These are phyloP conservation scores for carrot (Daucus carota) DNA, from an alignment of 129 eudicot genomes.

Conservation along the genomic window DH1_v3.0 NC_030385.2:27110501-27111000, in stretches of 20 bases:
- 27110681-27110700: constrained; percentile 57
- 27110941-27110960: constrained; percentile 56
- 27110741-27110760: constrained; percentile 50
- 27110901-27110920: constrained; percentile 44
- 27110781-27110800: constrained; percentile 49
- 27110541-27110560: constrained; percentile 21
- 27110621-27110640: constrained; percentile 54
- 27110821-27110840: constrained; percentile 39
- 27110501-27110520: constrained; percentile 37
- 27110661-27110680: constrained; percentile 57
- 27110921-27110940: constrained; percentile 18
- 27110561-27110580: constrained; percentile 25
- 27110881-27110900: constrained; percentile 35
- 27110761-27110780: constrained; percentile 62
- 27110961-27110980: constrained; percentile 34
- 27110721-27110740: constrained; percentile 53
- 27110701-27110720: constrained; percentile 77
- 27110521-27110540: constrained; percentile 30
- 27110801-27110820: constrained; percentile 38
- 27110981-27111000: constrained; percentile 58
- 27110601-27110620: constrained; percentile 32
- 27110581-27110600: constrained; percentile 47
- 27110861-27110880: constrained; percentile 41
- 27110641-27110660: constrained; percentile 67
- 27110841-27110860: constrained; percentile 7